Percentiles rank a stretch among this genome's conserved stretches.
Evolutionary conservation across 306 rosid genomes (phyloP).

Genomic region (Quillaja saponaria): DNA sequence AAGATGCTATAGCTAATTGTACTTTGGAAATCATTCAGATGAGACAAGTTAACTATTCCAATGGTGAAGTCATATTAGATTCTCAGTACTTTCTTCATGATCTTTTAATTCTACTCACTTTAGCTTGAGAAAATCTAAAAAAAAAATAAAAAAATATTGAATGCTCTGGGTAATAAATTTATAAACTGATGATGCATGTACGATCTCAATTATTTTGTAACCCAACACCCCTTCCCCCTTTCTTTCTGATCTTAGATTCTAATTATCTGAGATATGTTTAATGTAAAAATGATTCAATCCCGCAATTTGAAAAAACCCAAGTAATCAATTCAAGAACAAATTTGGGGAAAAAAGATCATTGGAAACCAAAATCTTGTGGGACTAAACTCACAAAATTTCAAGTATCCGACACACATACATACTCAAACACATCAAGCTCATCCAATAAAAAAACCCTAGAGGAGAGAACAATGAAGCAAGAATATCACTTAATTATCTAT

Average conservation of each 20-base stretch:
- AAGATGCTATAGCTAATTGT: too few species aligned
- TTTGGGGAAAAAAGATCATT: constrained; percentile 12
- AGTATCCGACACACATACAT: constrained; percentile 3
- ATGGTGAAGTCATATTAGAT: constrained; percentile 2
- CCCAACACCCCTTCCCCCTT: background rate
- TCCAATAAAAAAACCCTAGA: constrained; percentile 1
- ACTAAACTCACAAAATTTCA: constrained; percentile 14
- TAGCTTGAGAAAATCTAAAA: background rate
- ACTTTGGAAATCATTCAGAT: background rate
- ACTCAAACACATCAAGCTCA: background rate
- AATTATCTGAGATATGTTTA: background rate
- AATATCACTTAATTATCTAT: too few species aligned
- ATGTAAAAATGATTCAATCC: background rate
- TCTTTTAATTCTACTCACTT: background rate
- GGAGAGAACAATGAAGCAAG: background rate
- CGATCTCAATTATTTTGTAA: background rate
- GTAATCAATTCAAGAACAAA: constrained; percentile 24
- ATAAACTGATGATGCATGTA: background rate
- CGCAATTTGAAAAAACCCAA: background rate
- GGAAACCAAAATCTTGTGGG: constrained; percentile 19
- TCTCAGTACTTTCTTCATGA: constrained; percentile 11
- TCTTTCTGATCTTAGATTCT: background rate
- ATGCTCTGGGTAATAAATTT: too few species aligned
- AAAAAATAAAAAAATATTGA: too few species aligned
- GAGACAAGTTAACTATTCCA: background rate